Evolutionary conservation across 306 rosid species (phyloP), one percentile per base, ranked within the genome.

Genomic region (Lotus japonicus): DNA sequence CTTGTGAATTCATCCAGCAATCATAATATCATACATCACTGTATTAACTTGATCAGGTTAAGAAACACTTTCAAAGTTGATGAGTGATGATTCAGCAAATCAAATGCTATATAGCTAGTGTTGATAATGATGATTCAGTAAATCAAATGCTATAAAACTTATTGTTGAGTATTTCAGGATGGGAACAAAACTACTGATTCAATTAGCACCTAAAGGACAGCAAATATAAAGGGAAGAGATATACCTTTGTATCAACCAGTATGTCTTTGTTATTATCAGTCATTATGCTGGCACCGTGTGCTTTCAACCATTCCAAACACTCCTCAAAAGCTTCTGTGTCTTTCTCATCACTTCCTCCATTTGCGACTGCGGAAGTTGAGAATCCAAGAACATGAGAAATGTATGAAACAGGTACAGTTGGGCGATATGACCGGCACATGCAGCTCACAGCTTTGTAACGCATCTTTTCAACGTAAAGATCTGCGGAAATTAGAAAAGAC

Each of bases 371-470:
- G n/a, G n/a, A n/a, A n/a, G n/a, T n/a, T n/a, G 84, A 70, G 68
- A 95, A 95, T 60, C 99, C 96, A 76, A 95, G 86, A 75, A 95
- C 85, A 77, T 81, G 96, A 78, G 90, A 86, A 36, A 95, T 19
- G 44, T 88, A 95, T 41, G 95, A 73, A 79, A 95, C 91, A 15
- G 92, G 91, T 64, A 90, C 61, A 3, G 89, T 82, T 12, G 99
- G 99, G 19, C 99, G 99, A 84, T 90, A 90, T 1, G 99, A 88
- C 74, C 96, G 92, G 77, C 92, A 88, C 83, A 95, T 95, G 88
- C 97, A 90, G 69, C 45, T 95, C 75, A 88, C 86, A 6, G 97
- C 97, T 77, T 85, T 90, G 58, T 82, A 94, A 33, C 99, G 89
- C 92, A 94, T 94, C 90, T 90, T 88, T 83, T 90, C 99, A 70